Conservation (phyloP, 139 green algal genomes). For the Chlamydomonas eustigma region DNA sequence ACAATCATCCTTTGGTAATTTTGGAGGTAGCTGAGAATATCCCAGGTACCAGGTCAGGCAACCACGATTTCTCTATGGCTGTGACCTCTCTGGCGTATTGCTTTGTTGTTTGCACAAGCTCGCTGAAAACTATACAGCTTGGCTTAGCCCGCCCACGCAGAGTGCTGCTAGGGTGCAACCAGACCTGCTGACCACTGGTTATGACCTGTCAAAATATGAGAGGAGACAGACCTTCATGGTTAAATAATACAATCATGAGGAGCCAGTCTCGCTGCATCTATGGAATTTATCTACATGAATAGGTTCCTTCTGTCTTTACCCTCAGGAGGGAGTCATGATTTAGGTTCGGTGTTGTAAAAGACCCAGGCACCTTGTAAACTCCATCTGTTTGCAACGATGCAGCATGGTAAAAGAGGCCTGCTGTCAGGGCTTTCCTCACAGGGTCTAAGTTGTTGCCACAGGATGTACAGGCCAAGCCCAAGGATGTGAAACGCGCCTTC, state of each 20-base stretch:
- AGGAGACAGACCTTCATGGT: too few species aligned
- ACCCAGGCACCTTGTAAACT: conserved; percentile 49
- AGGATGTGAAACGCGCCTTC: conserved; percentile 39
- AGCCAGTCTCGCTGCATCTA: too few species aligned
- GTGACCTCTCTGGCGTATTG: conserved; percentile 66
- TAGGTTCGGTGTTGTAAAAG: not conserved
- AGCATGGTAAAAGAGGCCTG: conserved; percentile 77
- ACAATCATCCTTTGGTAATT: too few species aligned
- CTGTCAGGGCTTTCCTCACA: conserved; percentile 52
- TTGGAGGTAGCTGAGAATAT: conserved; percentile 59
- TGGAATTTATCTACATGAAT: too few species aligned
- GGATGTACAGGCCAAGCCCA: conserved; percentile 39
- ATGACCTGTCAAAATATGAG: conserved; percentile 60
- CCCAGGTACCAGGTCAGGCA: conserved; percentile 70
- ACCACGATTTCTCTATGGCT: conserved; percentile 64
- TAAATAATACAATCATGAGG: too few species aligned
- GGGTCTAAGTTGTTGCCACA: conserved; percentile 52
- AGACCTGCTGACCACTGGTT: conserved; percentile 59
- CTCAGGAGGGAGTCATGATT: not conserved
- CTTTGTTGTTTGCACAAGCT: conserved; percentile 69
- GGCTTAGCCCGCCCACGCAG: conserved; percentile 51
- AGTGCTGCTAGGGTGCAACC: conserved; percentile 80
- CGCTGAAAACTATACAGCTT: conserved; percentile 77
- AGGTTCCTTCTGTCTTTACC: not conserved
- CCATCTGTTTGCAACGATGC: conserved; percentile 65